Conservation (phyloP, 164 flowering plant species). For the Tetrastigma voinierianum region DNA sequence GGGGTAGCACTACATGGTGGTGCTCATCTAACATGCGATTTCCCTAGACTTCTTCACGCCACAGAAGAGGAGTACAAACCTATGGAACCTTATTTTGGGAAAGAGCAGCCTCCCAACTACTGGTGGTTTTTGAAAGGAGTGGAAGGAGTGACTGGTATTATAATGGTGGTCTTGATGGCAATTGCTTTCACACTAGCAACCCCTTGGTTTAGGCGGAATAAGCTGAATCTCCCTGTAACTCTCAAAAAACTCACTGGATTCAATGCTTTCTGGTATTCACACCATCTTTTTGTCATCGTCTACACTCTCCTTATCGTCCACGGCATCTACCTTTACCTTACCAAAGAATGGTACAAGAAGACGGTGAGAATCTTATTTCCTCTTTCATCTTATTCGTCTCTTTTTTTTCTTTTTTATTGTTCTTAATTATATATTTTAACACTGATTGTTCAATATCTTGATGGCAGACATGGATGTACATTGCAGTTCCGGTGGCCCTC, state of each 20-base stretch:
- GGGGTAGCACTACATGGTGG: constrained; percentile 37
- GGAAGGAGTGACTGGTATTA: constrained; percentile 35
- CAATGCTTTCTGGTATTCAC: constrained; percentile 55
- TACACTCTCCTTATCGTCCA: constrained; percentile 42
- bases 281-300: constrained; percentile 44
- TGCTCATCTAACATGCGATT: constrained; percentile 43
- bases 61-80: constrained; percentile 48
- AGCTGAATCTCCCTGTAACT: constrained; percentile 34
- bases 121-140: constrained; percentile 47
- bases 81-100: constrained; percentile 51
- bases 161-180: constrained; percentile 44
- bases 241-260: constrained; percentile 41
- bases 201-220: constrained; percentile 43
- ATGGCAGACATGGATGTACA: constrained; percentile 49
- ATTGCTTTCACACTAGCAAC: constrained; percentile 46
- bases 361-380: constrained; percentile 25
- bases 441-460: neutral
- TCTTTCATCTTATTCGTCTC: no score
- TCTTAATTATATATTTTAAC: neutral
- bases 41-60: constrained; percentile 45
- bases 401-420: neutral
- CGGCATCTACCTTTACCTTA: constrained; percentile 36
- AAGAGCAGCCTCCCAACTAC: constrained; percentile 32
- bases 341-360: constrained; percentile 44
- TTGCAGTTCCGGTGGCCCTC: constrained; percentile 32